Conservation (phyloP, 441 rosid genomes). For the Daphne laureola region DNA sequence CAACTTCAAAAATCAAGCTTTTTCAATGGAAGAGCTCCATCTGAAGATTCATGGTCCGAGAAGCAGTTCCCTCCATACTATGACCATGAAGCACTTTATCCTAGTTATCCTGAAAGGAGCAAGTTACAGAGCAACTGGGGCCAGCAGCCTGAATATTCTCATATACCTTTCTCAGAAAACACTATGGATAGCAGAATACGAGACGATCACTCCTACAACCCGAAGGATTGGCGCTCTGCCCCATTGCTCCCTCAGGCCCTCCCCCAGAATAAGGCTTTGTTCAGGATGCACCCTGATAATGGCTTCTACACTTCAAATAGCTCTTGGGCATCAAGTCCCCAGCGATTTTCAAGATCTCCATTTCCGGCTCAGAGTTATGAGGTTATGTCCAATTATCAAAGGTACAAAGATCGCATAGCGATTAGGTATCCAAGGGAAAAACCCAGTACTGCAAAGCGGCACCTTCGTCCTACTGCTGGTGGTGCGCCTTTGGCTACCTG, state of each 20-base stretch:
- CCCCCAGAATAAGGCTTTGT: conserved; percentile 23
- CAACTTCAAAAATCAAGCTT: conserved; percentile 38
- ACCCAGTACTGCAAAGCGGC: conserved; percentile 41
- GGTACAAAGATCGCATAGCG: conserved; percentile 28
- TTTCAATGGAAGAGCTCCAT: conserved; percentile 28
- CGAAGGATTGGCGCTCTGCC: conserved; percentile 32
- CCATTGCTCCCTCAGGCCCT: conserved; percentile 25
- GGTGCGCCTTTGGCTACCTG: conserved; percentile 81
- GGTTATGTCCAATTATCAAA: conserved; percentile 46
- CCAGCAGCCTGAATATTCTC: conserved; percentile 25
- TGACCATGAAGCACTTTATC: conserved; percentile 17
- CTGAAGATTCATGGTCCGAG: conserved; percentile 22
- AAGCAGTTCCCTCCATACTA: conserved; percentile 16
- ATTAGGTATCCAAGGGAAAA: conserved; percentile 40
- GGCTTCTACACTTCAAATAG: conserved; percentile 24
- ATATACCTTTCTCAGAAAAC: conserved; percentile 42
- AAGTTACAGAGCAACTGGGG: conserved; percentile 28
- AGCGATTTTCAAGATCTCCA: conserved; percentile 31
- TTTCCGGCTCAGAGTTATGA: conserved; percentile 29
- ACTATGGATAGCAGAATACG: conserved; percentile 25
- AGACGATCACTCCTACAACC: conserved; percentile 28
- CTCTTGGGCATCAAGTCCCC: conserved; percentile 65
- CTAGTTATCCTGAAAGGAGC: conserved; percentile 21
- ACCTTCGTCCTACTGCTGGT: conserved; percentile 62
- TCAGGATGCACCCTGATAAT: conserved; percentile 23